Conservation (phyloP, 2,329 filamentous ascomycete species). For the Phyllosticta ampelicida region DNA sequence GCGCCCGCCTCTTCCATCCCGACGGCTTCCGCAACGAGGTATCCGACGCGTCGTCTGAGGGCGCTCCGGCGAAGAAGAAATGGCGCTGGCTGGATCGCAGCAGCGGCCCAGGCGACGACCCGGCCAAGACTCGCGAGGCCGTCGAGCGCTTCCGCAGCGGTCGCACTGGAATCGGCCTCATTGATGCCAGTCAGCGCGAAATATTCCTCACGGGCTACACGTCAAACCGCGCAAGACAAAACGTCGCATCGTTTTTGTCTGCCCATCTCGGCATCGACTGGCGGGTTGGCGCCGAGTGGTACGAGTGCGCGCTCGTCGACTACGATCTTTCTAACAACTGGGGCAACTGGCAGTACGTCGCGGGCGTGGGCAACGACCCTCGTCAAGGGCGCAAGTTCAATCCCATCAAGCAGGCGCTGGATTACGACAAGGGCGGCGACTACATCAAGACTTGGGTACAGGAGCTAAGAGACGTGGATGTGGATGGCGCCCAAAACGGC, state of each 20-base stretch:
- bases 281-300: slow-evolving; percentile 74
- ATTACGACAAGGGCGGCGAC: slow-evolving; percentile 59
- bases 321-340: slow-evolving; percentile 70
- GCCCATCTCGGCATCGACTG: slow-evolving; percentile 69
- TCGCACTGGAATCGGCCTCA: slow-evolving; percentile 62
- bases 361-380: slow-evolving; percentile 71
- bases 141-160: slow-evolving; percentile 54
- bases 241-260: slow-evolving; percentile 62
- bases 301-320: slow-evolving; percentile 63
- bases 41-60: slow-evolving; percentile 21
- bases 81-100: slow-evolving; percentile 20
- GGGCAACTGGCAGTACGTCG: slow-evolving; percentile 75
- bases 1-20: slow-evolving; percentile 50
- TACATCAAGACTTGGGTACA: slow-evolving; percentile 67
- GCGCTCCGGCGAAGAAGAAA: slow-evolving; percentile 13
- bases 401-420: slow-evolving; percentile 67
- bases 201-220: slow-evolving; percentile 67
- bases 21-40: slow-evolving; percentile 50
- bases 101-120: slow-evolving; percentile 29
- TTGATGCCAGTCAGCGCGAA: slow-evolving; percentile 68
- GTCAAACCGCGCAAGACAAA: slow-evolving; percentile 64
- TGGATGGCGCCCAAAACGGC: slow-evolving; percentile 20
- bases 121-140: slow-evolving; percentile 30
- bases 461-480: slow-evolving; percentile 47
- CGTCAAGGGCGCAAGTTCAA: slow-evolving; percentile 67